A percentile compares a stretch with the other conserved stretches of the same genome.
Evolutionary conservation across 2,329 filamentous ascomycete species (phyloP).

Genomic region (Fusarium sp.): DNA sequence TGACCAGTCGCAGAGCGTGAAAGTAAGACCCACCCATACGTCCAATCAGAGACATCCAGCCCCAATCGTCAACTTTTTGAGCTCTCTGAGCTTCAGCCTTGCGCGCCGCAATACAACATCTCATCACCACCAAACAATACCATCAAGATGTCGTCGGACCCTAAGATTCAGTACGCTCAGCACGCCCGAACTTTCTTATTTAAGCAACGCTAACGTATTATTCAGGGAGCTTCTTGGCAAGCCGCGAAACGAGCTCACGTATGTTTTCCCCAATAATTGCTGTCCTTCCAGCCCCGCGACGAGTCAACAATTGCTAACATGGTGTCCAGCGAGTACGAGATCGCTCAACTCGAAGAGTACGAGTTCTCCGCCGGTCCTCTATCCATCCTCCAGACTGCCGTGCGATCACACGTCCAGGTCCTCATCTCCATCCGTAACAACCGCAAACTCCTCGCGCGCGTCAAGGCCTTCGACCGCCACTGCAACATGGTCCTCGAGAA

Average conservation of each 20-base stretch:
- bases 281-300: conserved; percentile 26
- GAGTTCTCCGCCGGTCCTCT: conserved; percentile 68
- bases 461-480: conserved; percentile 98
- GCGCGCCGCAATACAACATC: conserved; percentile 43
- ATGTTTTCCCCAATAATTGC: conserved; percentile 52
- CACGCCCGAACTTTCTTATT: neutral
- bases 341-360: conserved; percentile 74
- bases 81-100: conserved; percentile 50
- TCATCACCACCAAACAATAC: conserved; percentile 24
- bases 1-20: conserved; percentile 26
- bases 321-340: conserved; percentile 83
- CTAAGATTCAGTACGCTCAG: conserved; percentile 75
- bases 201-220: conserved; percentile 44
- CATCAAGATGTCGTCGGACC: conserved; percentile 69
- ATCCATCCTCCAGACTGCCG: conserved; percentile 96
- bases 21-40: neutral
- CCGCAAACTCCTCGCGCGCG: conserved; percentile 94
- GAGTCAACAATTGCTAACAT: conserved; percentile 32
- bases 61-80: conserved; percentile 47
- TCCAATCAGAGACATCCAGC: conserved; percentile 45
- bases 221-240: conserved; percentile 87
- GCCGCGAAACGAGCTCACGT: conserved; percentile 92
- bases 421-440: conserved; percentile 98
- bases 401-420: conserved; percentile 93
- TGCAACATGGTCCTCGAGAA: conserved; percentile 99